Evolutionary conservation across 805 yeast genomes (phyloP).

Genomic region (Scheffersomyces stipitis): DNA sequence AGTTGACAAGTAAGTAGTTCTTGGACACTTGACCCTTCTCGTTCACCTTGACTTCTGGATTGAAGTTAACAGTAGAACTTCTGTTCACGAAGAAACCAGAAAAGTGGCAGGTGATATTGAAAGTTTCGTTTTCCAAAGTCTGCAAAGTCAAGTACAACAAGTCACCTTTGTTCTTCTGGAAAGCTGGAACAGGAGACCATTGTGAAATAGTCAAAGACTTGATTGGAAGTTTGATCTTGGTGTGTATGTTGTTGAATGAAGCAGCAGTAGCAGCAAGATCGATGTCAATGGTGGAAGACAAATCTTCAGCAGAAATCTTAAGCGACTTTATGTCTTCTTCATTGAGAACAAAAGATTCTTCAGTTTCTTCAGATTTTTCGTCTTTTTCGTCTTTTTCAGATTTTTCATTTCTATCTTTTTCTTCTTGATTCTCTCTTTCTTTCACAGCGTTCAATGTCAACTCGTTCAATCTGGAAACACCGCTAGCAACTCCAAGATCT

Average conservation of each 20-base stretch:
- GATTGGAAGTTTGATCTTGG: constrained; percentile 48
- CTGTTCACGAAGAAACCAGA: constrained; percentile 80
- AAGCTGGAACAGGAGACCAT: constrained; percentile 84
- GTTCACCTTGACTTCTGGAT: constrained; percentile 54
- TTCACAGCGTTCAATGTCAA: constrained; percentile 39
- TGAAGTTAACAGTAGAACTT: constrained; percentile 66
- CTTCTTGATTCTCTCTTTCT: constrained; percentile 8
- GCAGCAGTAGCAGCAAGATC: constrained; percentile 23
- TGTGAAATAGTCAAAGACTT: constrained; percentile 59
- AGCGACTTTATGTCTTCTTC: constrained; percentile 6
- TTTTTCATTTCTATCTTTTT: constrained; percentile 10
- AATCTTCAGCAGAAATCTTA: constrained; percentile 10
- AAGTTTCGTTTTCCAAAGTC: constrained; percentile 79
- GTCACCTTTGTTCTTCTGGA: constrained; percentile 68
- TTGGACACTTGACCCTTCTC: constrained; percentile 32
- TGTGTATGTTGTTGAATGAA: constrained; percentile 26
- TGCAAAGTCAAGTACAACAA: constrained; percentile 70
- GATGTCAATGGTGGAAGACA: constrained; percentile 6
- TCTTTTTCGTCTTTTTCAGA: constrained; percentile 26
- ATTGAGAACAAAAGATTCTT: constrained; percentile 7
- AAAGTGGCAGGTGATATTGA: constrained; percentile 74
- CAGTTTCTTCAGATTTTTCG: constrained; percentile 11
- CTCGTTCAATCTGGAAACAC: constrained; percentile 48
- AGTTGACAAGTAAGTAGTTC: constrained; percentile 55
- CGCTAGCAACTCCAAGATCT: constrained; percentile 44